Conservation (phyloP, 169 alveolate species). For the Eimeria necatrix region DNA sequence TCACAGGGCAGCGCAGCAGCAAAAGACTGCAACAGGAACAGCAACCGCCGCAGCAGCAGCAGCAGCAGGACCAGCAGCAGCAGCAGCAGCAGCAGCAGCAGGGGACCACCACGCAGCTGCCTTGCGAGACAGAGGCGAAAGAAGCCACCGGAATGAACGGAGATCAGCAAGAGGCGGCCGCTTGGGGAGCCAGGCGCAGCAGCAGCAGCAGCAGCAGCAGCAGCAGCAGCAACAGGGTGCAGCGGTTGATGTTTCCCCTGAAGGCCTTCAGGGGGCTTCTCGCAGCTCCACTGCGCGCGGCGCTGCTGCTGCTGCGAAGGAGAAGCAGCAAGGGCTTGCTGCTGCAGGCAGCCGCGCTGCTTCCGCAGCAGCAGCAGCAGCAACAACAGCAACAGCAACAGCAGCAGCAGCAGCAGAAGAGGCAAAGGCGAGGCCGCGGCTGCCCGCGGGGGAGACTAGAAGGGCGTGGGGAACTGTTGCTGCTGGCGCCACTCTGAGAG, state of each 20-base stretch:
- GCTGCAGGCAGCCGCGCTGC: not conserved
- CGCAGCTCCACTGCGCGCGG: not conserved
- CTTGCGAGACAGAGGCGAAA: not conserved
- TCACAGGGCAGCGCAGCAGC: conserved; percentile 27
- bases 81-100: conserved; percentile 64
- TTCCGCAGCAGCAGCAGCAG: not conserved
- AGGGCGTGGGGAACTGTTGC: not conserved
- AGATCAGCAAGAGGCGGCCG: conserved; percentile 49
- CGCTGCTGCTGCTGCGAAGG: conserved; percentile 18
- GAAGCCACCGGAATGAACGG: not conserved
- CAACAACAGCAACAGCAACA: not conserved
- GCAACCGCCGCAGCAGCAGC: not conserved
- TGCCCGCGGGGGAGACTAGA: not conserved
- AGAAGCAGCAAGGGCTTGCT: conserved; percentile 18
- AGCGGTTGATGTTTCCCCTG: not conserved
- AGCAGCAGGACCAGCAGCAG: conserved; percentile 2
- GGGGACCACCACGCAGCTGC: not conserved
- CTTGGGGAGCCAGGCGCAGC: not conserved
- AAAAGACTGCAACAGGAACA: not conserved
- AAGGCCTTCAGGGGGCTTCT: not conserved
- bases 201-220: conserved; percentile 52
- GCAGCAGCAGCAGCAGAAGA: too few species aligned
- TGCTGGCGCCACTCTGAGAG: conserved; percentile 25
- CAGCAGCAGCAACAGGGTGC: conserved; percentile 20
- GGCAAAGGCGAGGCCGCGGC: too few species aligned